These are phyloP conservation scores for Aspergillus caelatus DNA, from an alignment of 2,329 filamentous ascomycete species.

Conservation along the genomic window DNA sequence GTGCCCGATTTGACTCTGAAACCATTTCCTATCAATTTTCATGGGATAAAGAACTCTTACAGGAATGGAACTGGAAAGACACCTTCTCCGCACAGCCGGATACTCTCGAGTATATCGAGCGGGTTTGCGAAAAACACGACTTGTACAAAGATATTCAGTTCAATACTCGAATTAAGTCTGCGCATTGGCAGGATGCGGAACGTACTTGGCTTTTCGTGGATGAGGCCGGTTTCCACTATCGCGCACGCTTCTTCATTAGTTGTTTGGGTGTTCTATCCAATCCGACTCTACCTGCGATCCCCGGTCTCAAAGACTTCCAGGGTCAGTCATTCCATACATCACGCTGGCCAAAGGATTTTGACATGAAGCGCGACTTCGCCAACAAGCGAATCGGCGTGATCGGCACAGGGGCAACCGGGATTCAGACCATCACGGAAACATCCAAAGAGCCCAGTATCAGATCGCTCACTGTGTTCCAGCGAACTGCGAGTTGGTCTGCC, in stretches of 20 bases:
- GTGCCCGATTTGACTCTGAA: slow-evolving; percentile 53
- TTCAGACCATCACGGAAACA: slow-evolving; percentile 36
- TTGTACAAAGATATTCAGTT: slow-evolving; percentile 45
- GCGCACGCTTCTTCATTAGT: slow-evolving; percentile 38
- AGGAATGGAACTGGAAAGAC: slow-evolving; percentile 39
- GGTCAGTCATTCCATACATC: slow-evolving; percentile 45
- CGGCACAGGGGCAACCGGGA: slow-evolving; percentile 47
- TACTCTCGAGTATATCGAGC: slow-evolving; percentile 36
- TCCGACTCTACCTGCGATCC: slow-evolving; percentile 41
- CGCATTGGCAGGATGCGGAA: slow-evolving; percentile 35
- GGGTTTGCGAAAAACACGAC: slow-evolving; percentile 36
- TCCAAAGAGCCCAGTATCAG: slow-evolving; percentile 17
- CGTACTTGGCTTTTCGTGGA: slow-evolving; percentile 35
- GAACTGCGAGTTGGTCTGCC: slow-evolving; percentile 28
- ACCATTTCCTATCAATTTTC: slow-evolving; percentile 46
- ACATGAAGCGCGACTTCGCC: slow-evolving; percentile 27
- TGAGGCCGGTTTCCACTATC: slow-evolving; percentile 25
- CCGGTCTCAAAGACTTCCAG: slow-evolving; percentile 41
- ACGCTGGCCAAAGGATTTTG: slow-evolving; percentile 41
- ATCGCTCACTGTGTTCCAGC: slow-evolving; percentile 26
- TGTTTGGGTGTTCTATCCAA: slow-evolving; percentile 44
- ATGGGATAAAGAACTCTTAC: slow-evolving; percentile 24
- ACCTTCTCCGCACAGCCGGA: slow-evolving; percentile 41
- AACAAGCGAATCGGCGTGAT: slow-evolving; percentile 46
- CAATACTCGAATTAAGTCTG: slow-evolving; percentile 39